phyloP scores from a whole-genome alignment of 23 red algal genomes.

The Gracilaria caudata region DNA sequence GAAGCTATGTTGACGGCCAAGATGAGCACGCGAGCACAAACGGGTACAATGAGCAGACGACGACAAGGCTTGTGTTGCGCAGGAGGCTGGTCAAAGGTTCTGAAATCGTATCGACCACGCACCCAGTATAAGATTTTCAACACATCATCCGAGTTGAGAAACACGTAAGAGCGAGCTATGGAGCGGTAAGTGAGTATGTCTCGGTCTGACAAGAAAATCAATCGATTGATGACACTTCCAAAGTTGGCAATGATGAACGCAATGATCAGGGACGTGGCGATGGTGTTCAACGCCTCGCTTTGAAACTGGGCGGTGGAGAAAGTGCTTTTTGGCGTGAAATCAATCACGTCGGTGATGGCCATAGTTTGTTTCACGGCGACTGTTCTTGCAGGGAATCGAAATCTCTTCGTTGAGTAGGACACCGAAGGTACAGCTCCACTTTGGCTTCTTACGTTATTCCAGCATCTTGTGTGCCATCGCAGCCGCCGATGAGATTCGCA shows the following conservation, averaged over 20 bases:
- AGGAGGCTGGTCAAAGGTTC: background rate
- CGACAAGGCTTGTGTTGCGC: background rate
- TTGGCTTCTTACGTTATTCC: too few species aligned
- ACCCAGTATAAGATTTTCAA: slow-evolving; percentile 9
- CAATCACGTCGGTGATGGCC: background rate
- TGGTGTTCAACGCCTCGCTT: slow-evolving; percentile 20
- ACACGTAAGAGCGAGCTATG: background rate
- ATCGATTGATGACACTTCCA: background rate
- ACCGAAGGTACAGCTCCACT: too few species aligned
- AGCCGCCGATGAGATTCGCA: too few species aligned
- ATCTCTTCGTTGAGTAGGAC: too few species aligned
- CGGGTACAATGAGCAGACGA: background rate
- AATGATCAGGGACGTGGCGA: slow-evolving; percentile 9
- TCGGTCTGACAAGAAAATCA: background rate
- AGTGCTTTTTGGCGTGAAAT: slow-evolving; percentile 22
- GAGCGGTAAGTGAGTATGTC: background rate
- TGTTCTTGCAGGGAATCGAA: too few species aligned
- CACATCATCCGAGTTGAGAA: slow-evolving; percentile 43
- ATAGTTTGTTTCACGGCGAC: too few species aligned
- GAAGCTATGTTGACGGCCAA: slow-evolving; percentile 5
- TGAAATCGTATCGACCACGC: slow-evolving; percentile 5
- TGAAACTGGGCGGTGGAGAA: slow-evolving; percentile 35
- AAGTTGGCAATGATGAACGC: slow-evolving; percentile 21
- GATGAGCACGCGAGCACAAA: slow-evolving; percentile 1
- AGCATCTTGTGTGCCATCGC: too few species aligned